A percentile compares a stretch with the other conserved stretches of the same genome.
phyloP scores from a whole-genome alignment of 1,284 basidiomycete species.

The Fomitiporia mediterranea region DNA sequence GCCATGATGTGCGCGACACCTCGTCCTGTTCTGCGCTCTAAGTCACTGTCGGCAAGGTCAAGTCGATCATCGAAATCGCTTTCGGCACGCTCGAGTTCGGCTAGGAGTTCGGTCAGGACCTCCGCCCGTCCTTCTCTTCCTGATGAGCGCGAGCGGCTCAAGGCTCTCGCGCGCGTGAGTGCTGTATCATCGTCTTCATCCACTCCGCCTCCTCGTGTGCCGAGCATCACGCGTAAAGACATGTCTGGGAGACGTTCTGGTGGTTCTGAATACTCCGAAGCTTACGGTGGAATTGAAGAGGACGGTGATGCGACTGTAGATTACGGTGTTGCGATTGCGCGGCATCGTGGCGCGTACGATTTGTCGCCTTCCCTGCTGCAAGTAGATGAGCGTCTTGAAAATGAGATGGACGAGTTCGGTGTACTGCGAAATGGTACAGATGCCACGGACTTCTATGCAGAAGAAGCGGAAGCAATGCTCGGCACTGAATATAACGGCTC shows the following conservation, averaged over 20 bases:
- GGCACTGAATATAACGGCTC: conserved; percentile 23
- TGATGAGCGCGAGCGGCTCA: conserved; percentile 7
- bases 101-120: neutral
- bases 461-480: neutral
- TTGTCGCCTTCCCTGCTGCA: conserved; percentile 1
- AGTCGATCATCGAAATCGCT: neutral
- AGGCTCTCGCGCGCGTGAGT: conserved; percentile 3
- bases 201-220: neutral
- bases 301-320: conserved; percentile 14
- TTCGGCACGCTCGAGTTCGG: conserved; percentile 7
- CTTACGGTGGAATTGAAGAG: conserved; percentile 16
- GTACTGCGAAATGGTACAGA: neutral
- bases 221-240: neutral
- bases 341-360: conserved; percentile 18
- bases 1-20: conserved; percentile 16
- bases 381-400: neutral
- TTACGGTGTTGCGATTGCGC: conserved; percentile 18
- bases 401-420: conserved; percentile 11
- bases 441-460: neutral
- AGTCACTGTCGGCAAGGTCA: neutral
- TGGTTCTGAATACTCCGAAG: conserved; percentile 3
- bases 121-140: conserved; percentile 7
- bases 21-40: neutral
- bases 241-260: neutral
- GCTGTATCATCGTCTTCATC: neutral